Base-by-base conservation (phyloP, 2,329 filamentous ascomycete genomes). In the Pseudofabraea citricarpa region DNA sequence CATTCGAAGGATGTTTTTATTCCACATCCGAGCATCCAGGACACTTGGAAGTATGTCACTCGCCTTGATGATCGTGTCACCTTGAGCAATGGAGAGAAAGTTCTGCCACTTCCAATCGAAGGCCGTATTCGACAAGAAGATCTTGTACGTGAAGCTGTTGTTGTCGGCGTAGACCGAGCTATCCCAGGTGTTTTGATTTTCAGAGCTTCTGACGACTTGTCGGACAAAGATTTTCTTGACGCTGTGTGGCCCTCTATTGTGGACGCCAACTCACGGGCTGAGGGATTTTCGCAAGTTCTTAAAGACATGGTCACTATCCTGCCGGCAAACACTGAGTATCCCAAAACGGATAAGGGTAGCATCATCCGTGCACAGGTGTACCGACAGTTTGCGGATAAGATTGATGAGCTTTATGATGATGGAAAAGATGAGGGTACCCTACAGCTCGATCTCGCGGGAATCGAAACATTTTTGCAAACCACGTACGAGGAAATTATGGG, bases 131-230 rank as follows among this genome's bases (percentile, higher is more conserved):
- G 76, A 7, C 70, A 77, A 41, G 65, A 75, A 38, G 61, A 66
- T 3, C 59, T 72, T 0, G 74, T 83, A 0, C 64, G 70, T 13
- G 80, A 83, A 46, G 73, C 72, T 0, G 64, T 81, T 3, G 70
- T 80, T 1, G 80, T 82, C 47, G 79, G 79, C 0, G 68, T 71
- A 1, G 75, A 72, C 7, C 69, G 67, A 37, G 64, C 70, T 1
- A 65, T 73, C 21, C 74, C 75, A 0, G 79, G 78, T 2, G 51
- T 80, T 9, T 49, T 81, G 9, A 60, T 83, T 9, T 63, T 83
- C 24, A 68, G 71, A 23, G 65, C 69, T 7, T 69, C 69, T 1
- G 54, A 56, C 0, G 47, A 64, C 0, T 57, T 75, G 43, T 53
- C 63, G 0, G 63, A 72, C 3, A 59, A 68, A 0, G 67, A 77